Base-by-base conservation (phyloP, 345 rosid genomes). In the Acer campestre region DNA sequence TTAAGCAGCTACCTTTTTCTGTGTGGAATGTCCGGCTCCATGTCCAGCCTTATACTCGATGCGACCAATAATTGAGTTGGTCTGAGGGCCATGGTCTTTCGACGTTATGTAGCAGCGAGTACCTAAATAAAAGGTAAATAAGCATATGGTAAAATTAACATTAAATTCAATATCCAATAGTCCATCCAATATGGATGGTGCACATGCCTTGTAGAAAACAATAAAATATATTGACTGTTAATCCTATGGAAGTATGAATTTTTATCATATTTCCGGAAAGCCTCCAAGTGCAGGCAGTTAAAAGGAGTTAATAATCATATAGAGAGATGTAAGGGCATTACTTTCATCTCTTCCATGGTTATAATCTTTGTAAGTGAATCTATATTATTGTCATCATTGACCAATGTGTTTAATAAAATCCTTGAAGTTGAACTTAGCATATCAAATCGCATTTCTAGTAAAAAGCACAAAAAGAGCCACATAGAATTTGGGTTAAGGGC, bases 81-180 rank as follows among this genome's bases (percentile, higher is more conserved):
- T 94, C 84, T 96, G 99, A 5, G 88, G 97, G 82, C 93, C 99
- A 94, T 67, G 98, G 99, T 80, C 99, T 90, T 86, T 83, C 86
- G 72, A 96, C 97, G 79, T 96, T 96, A 76, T 96, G 99, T 67
- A 96, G 84, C 4, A 98, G 98, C 6, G 99, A 96, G 84, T 94
- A 96, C 94, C 99, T 95, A 25, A 11, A 22, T 49, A 75, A 62
- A 22, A 25, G n/a, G 7, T 5, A 72, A 70, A 75, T 27, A 6
- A 62, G 66, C 55, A 4, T 22, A 7, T 31, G 38, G 49, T 27
- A 70, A 70, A 49, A 48, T n/a, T 3, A 70, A 7, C 40, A 66
- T 66, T 35, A 17, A 67, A 67, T 18, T 0, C 25, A n/a, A 40
- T 67, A 67, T n/a, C 27, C 20, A 9, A 9, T 11, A 25, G 35